Percentiles rank a stretch among this genome's conserved stretches.
These are phyloP conservation scores for Rosa chinensis DNA, from an alignment of 306 rosid species.

Conservation along the genomic window DNA sequence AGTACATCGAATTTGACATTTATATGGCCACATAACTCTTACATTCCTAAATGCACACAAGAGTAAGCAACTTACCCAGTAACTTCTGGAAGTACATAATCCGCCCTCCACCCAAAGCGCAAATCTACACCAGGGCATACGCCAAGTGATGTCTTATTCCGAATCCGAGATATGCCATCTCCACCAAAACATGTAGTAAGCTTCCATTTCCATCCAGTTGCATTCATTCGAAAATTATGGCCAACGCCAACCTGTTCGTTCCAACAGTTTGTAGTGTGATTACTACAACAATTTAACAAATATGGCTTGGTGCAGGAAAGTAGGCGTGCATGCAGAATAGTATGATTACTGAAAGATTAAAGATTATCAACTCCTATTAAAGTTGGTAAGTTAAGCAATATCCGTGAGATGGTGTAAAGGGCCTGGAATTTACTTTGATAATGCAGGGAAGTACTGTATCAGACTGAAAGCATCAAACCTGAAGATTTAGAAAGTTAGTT, in stretches of 20 bases:
- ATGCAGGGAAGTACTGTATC: neutral
- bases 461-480: conserved; percentile 47
- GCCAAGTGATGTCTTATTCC: conserved; percentile 77
- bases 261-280: conserved; percentile 18
- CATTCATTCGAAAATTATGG: conserved; percentile 76
- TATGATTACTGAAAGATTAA: neutral
- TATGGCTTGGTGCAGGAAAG: neutral
- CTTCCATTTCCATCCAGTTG: conserved; percentile 99
- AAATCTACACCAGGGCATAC: conserved; percentile 79
- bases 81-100: conserved; percentile 88
- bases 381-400: conserved; percentile 1
- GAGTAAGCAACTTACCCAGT: conserved; percentile 64
- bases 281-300: neutral
- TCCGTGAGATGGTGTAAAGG: neutral
- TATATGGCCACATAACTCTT: conserved; percentile 6
- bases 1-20: conserved; percentile 4
- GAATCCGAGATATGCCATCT: conserved; percentile 80
- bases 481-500: conserved; percentile 80
- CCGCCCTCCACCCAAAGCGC: conserved; percentile 94
- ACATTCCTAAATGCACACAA: conserved; percentile 12
- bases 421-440: neutral
- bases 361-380: neutral
- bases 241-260: conserved; percentile 79
- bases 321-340: neutral
- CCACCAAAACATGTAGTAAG: conserved; percentile 93